A percentile compares a stretch with the other conserved stretches of the same genome.
phyloP scores from a whole-genome alignment of 139 green algal genomes.

The Chlamydomonas sp. region DNA sequence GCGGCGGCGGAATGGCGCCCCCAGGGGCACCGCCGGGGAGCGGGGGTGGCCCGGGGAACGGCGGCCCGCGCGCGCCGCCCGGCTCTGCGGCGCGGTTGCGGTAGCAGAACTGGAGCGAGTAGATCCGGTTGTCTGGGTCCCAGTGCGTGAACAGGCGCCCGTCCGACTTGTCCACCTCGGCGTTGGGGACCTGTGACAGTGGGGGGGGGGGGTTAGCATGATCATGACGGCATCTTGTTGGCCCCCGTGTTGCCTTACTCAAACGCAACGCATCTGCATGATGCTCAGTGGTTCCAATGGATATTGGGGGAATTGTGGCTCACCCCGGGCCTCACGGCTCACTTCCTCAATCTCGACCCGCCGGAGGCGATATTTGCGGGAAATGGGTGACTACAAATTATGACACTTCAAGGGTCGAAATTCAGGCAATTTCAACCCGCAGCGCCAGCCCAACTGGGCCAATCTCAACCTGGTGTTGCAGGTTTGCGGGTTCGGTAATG shows the following conservation, averaged over 20 bases:
- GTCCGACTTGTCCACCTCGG: conserved; percentile 76
- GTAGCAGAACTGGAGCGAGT: conserved; percentile 81
- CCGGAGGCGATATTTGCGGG: too few species aligned
- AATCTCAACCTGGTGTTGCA: too few species aligned
- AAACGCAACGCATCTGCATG: too few species aligned
- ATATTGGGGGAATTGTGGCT: too few species aligned
- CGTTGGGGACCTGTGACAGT: conserved; percentile 35
- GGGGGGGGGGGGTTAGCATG: not conserved
- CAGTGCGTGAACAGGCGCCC: conserved; percentile 88
- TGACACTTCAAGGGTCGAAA: not conserved
- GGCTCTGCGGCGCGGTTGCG: conserved; percentile 15
- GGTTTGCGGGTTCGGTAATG: too few species aligned
- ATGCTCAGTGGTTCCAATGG: too few species aligned
- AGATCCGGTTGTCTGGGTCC: conserved; percentile 79
- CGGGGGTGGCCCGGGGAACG: not conserved
- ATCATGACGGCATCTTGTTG: not conserved
- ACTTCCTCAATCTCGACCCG: too few species aligned
- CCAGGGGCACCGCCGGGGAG: not conserved
- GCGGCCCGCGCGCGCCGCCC: not conserved
- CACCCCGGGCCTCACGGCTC: too few species aligned
- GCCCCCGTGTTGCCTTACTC: too few species aligned
- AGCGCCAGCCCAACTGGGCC: too few species aligned
- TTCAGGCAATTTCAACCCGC: too few species aligned
- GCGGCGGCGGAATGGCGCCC: not conserved
- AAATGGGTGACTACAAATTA: too few species aligned